phyloP scores from a whole-genome alignment of 1,284 basidiomycete species.

The Cryptococcus deneoformans region DNA sequence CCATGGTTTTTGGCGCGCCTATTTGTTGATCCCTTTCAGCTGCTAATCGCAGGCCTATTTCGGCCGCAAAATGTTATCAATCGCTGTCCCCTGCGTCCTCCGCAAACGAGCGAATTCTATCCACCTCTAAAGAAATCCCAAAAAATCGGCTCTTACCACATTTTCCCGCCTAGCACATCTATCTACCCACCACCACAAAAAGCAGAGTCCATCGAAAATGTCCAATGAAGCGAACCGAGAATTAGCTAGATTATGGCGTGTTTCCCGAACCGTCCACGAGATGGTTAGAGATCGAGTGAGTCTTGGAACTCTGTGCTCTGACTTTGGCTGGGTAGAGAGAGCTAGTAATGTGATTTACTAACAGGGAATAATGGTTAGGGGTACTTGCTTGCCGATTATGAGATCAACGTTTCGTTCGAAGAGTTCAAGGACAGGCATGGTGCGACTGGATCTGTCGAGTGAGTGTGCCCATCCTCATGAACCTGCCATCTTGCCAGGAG shows the following conservation, averaged over 20 bases:
- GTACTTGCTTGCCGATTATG: slow-evolving; percentile 49
- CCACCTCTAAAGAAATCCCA: no score
- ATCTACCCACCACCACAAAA: background rate
- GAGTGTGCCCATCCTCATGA: slow-evolving; percentile 12
- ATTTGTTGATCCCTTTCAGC: no score
- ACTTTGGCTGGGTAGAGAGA: background rate
- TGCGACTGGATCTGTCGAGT: slow-evolving; percentile 43
- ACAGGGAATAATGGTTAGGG: slow-evolving; percentile 26
- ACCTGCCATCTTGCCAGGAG: background rate
- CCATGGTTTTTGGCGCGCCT: no score
- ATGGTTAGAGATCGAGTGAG: slow-evolving; percentile 79
- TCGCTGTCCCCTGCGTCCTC: no score
- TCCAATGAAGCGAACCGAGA: slow-evolving; percentile 43
- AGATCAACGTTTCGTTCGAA: slow-evolving; percentile 49
- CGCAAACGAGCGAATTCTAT: no score
- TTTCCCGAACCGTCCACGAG: slow-evolving; percentile 95
- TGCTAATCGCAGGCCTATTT: no score
- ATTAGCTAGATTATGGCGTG: slow-evolving; percentile 75
- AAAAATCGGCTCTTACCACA: no score
- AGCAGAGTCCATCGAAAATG: slow-evolving; percentile 9
- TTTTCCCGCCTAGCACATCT: no score
- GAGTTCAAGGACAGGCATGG: slow-evolving; percentile 45
- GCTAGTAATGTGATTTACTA: background rate
- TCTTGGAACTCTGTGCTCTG: slow-evolving; percentile 3
- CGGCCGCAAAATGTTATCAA: no score